Evolutionary conservation across 2,329 filamentous ascomycete species (phyloP), one percentile per base, ranked within the genome.

Genomic region (Aulographum hederae): DNA sequence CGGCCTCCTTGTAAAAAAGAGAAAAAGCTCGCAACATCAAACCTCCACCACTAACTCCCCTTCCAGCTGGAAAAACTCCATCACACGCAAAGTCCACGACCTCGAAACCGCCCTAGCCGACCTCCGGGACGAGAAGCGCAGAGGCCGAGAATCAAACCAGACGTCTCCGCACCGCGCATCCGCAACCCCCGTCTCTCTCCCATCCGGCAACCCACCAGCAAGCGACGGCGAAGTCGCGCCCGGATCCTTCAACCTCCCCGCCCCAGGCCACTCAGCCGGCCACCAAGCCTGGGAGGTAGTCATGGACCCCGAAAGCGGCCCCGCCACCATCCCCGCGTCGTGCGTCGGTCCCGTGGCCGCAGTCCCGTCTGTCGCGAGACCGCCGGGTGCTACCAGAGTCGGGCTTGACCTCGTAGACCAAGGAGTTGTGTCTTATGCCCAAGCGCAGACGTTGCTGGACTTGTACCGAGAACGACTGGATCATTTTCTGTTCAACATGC

Each of bases 61-160:
- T 21, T 29, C 1, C 31, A 54, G 51, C 31, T 60, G 56, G 56
- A 59, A 58, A 41, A 43, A 47, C 3, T 37, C 43, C 6, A 46
- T 58, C 23, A 48, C 51, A 13, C 41, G 46, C 28, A 56, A 54
- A 32, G 43, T 60, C 4, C 44, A 42, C 14, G 40, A 38, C 3
- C 41, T 58, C 12, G 55, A 59, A 41, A 40, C 45, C 10, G 46
- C 48, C 3, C 43, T 58, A 14, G 38, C 40, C 5, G 27, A 26
- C 10, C 21, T 19, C 46, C 44, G 16, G 41, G 46, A n/a, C n/a
- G n/a, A n/a, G n/a, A n/a, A n/a, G n/a, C n/a, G n/a, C n/a, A n/a
- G n/a, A n/a, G n/a, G n/a, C n/a, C n/a, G n/a, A n/a, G n/a, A n/a
- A n/a, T n/a, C n/a, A n/a, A n/a, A n/a, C n/a, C n/a, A n/a, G n/a